Base-by-base conservation (phyloP, 108 stramenopile species). In the Pinguiococcus pyrenoidosus region DNA sequence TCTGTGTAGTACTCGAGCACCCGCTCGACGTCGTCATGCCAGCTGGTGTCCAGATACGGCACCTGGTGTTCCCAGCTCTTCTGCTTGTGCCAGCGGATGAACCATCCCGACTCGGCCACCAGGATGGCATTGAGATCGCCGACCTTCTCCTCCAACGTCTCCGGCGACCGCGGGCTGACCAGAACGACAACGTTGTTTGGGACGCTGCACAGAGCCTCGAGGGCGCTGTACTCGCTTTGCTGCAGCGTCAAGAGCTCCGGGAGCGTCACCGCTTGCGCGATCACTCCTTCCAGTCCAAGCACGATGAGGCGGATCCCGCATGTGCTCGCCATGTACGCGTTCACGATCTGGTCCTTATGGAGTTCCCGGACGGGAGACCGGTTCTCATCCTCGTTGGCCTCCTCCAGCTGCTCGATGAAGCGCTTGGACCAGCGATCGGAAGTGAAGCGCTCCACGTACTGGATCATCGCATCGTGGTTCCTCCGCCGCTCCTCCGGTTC, bases 1-100 rank as follows among this genome's bases (percentile, higher is more conserved):
- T 55, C 54, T 7, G 54, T 56, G 54, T 56, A 59, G 54, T 59
- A 56, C 58, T 56, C 46, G 30, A 59, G 25, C 26, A 56, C 25
- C n/a, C n/a, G n/a, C n/a, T n/a, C n/a, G n/a, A n/a, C n/a, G n/a
- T n/a, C n/a, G 1, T 25, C 29, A 0, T 16, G 21, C 24, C 48
- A 43, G 17, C 56, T 46, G 4, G 25, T 9, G 17, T 16, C 29
- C 14, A 38, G 18, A 24, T 42, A 4, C 7, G 2, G 2, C 23
- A 42, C 41, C 41, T 42, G 22, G 17, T 22, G 16, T 45, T 58
- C 44, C 51, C 51, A 58, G 14, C 42, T 53, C 4, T 27, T 29
- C 53, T 58, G 26, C 21, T 25, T 25, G 7, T 54, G 27, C 56
- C 56, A 58, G 16, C 53, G 52, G 27, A 58, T 46, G 21, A 46